Evolutionary conservation across 768 basidiomycete genomes (phyloP).

Genomic region (Ephemerocybe angulata): DNA sequence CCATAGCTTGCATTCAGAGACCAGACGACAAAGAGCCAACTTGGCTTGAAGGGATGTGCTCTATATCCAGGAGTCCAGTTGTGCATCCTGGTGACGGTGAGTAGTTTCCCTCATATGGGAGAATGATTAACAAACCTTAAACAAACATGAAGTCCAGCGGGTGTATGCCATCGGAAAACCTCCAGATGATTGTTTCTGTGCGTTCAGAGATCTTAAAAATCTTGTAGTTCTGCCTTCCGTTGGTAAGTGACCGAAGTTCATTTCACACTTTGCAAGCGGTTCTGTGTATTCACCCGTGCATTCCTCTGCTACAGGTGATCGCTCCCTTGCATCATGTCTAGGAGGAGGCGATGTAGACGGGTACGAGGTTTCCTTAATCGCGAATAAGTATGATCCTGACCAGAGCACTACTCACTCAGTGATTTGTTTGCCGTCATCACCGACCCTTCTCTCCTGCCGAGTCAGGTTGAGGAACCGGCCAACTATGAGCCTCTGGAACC

Average conservation of each 20-base stretch:
- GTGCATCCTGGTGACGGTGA: conserved; percentile 74
- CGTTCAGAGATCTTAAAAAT: conserved; percentile 62
- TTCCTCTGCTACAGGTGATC: conserved; percentile 37
- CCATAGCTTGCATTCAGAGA: conserved; percentile 56
- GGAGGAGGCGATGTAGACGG: conserved; percentile 82
- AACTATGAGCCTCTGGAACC: conserved; percentile 41
- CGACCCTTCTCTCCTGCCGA: conserved; percentile 52
- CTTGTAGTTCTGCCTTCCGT: conserved; percentile 67
- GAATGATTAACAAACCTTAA: conserved; percentile 5
- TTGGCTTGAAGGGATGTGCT: conserved; percentile 58
- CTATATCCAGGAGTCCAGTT: conserved; percentile 70
- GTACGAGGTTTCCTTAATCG: conserved; percentile 30
- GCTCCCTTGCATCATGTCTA: conserved; percentile 65
- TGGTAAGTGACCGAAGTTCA: no score
- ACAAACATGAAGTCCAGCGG: conserved; percentile 49
- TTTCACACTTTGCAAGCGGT: background rate
- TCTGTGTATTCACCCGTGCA: background rate
- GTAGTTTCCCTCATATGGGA: background rate
- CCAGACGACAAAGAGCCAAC: conserved; percentile 44
- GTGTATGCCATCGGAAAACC: conserved; percentile 72
- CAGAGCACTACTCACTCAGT: conserved; percentile 29
- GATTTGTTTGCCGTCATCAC: conserved; percentile 64
- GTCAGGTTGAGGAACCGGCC: conserved; percentile 46
- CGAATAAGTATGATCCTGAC: background rate
- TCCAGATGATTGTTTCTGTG: conserved; percentile 48